A percentile compares a stretch with the other conserved stretches of the same genome.
Conservation (phyloP, 768 basidiomycete species). For the Phanerochaete sordida region DNA sequence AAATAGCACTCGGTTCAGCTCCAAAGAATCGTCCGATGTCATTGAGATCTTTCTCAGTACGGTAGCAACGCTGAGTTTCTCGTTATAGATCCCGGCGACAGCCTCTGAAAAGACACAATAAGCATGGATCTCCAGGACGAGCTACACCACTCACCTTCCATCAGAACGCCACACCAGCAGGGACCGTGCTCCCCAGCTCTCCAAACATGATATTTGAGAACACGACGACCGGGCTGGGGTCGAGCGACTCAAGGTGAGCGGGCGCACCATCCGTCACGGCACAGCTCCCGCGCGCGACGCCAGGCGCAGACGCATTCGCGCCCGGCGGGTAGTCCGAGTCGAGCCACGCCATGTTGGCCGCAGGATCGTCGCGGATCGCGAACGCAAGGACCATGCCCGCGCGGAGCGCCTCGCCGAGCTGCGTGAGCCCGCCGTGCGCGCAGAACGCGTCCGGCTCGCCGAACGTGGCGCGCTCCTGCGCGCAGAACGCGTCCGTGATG, state of each 20-base stretch:
- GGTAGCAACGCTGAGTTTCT: too few relatives aligned
- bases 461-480: conserved; percentile 38
- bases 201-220: conserved; percentile 52
- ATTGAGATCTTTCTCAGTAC: too few relatives aligned
- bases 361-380: conserved; percentile 44
- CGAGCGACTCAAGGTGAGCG: conserved; percentile 33
- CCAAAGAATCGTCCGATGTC: too few relatives aligned
- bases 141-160: too few relatives aligned
- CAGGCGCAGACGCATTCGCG: conserved; percentile 16
- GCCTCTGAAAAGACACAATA: too few relatives aligned
- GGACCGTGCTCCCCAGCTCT: conserved; percentile 39
- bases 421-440: conserved; percentile 36
- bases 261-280: conserved; percentile 42
- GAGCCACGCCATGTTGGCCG: conserved; percentile 55
- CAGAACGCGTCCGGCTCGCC: conserved; percentile 39
- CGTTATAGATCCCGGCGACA: too few relatives aligned
- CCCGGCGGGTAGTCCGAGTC: conserved; percentile 42
- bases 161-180: not conserved
- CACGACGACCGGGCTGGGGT: conserved; percentile 38
- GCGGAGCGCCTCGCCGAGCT: conserved; percentile 29
- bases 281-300: conserved; percentile 25
- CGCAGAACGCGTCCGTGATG: conserved; percentile 45
- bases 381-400: conserved; percentile 46
- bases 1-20: too few relatives aligned
- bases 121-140: too few relatives aligned